Evolutionary conservation across 2,329 filamentous ascomycete species (phyloP), one percentile per base, ranked within the genome.

Genomic region (Macrophomina pseudophaseolina): DNA sequence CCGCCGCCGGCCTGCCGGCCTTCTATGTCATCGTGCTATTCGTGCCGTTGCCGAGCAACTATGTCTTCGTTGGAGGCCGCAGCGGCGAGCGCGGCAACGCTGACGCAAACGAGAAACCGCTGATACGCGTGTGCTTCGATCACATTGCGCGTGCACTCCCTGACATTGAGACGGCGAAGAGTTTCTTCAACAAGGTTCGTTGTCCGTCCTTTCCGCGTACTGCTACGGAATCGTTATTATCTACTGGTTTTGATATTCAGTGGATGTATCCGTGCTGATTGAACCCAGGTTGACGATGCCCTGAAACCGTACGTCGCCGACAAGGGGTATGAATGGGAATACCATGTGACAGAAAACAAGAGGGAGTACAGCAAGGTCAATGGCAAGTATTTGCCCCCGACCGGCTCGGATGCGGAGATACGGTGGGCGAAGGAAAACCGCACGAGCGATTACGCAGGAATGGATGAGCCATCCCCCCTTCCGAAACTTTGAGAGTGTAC

Each of bases 21-120:
- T 82, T 83, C 71, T 83, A 82, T 68, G 80, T 82, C 1, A 76
- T 79, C 30, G 76, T 80, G 4, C 72, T 80, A 60, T 83, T 81
- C 73, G 71, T 79, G 62, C 69, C 73, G 7, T 56, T 79, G n/a
- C 46, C 70, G 0, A 66, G 70, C 0, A 63, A 56, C 1, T 70
- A 71, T 6, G 70, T 73, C 64, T 81, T 68, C 69, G 71, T 80
- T n/a, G 76, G 76, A 56, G 77, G 75, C 54, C 18, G 42, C n/a
- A 44, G 12, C 16, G 42, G 4, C 16, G 42, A 44, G 5, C 42
- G 12, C 8, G 42, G 42, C 11, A 44, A 44, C 16, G 42, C 42
- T 14, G 42, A 44, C 5, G 18, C 54, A 1, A 46, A 44, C 30
- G 38, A 59, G 12, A 18, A 18, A 2, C 18, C 18, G 28, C 70